These are phyloP conservation scores for Ricinus communis DNA, from an alignment of 345 rosid species.

Conservation along the genomic window DNA sequence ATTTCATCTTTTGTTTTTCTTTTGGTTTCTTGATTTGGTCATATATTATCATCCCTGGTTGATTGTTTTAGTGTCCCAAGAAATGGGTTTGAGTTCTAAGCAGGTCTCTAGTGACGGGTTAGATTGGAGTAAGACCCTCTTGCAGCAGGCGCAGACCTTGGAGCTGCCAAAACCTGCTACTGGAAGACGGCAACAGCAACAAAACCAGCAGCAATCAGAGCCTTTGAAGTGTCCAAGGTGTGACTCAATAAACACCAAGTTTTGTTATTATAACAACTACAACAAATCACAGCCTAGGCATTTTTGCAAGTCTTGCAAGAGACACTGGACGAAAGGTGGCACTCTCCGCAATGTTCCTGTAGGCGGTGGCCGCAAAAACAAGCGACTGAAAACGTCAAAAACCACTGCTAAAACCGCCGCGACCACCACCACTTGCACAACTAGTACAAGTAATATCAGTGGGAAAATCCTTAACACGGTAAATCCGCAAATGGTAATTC, in stretches of 20 bases:
- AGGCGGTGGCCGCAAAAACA: slow-evolving; percentile 85
- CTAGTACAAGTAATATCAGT: not conserved
- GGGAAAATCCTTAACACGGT: slow-evolving; percentile 18
- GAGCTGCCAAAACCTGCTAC: slow-evolving; percentile 35
- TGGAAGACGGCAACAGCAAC: slow-evolving; percentile 32
- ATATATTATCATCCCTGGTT: not conserved
- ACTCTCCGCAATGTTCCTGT: slow-evolving; percentile 81
- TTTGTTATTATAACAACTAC: slow-evolving; percentile 90
- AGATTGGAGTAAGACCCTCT: slow-evolving; percentile 46
- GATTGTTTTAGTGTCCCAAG: not conserved
- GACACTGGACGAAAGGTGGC: slow-evolving; percentile 98
- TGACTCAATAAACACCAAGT: slow-evolving; percentile 85
- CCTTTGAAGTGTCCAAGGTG: slow-evolving; percentile 85
- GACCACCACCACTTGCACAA: not conserved
- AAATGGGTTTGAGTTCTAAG: slow-evolving; percentile 54
- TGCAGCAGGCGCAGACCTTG: slow-evolving; percentile 43
- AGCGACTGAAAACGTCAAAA: slow-evolving; percentile 46
- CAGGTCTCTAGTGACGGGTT: slow-evolving; percentile 44
- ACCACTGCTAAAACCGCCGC: slow-evolving; percentile 5
- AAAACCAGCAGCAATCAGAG: slow-evolving; percentile 42
- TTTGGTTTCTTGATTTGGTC: not conserved
- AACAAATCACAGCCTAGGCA: slow-evolving; percentile 89
- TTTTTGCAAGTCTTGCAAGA: slow-evolving; percentile 85
- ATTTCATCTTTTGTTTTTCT: not conserved
- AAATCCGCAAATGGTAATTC: slow-evolving; percentile 22